phyloP scores from a whole-genome alignment of 73 alveolate genomes.

The Durusdinium trenchii region DNA sequence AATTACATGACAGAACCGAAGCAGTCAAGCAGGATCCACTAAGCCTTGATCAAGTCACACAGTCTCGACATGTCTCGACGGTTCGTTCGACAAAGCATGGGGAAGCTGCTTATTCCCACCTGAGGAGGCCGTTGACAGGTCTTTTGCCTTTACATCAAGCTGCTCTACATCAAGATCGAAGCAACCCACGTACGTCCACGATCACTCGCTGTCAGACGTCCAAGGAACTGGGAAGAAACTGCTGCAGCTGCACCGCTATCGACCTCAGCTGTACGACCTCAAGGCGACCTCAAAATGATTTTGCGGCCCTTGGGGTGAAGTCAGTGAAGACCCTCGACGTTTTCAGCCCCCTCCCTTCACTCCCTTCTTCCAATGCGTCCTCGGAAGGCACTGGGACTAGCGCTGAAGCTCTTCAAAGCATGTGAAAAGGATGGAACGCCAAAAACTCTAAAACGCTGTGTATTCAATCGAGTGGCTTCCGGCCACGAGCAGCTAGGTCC shows the following conservation, averaged over 20 bases:
- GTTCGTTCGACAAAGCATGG: no score
- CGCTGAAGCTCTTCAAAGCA: not conserved
- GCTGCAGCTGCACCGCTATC: conserved; percentile 39
- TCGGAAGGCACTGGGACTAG: not conserved
- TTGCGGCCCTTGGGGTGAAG: not conserved
- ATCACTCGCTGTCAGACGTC: not conserved
- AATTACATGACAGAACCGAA: no score
- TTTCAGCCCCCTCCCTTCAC: not conserved
- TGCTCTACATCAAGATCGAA: no score
- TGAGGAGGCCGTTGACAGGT: no score
- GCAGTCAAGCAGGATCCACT: no score
- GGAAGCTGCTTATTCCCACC: no score
- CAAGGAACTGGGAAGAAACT: conserved; percentile 51
- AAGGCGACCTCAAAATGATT: not conserved
- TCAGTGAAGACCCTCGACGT: not conserved
- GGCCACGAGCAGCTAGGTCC: conserved; percentile 68
- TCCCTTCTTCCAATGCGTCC: not conserved
- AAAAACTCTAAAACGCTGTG: no score
- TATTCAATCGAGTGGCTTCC: not conserved
- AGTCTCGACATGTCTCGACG: no score
- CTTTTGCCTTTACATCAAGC: no score
- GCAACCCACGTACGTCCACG: no score
- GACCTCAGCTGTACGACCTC: not conserved
- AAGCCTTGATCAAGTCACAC: no score
- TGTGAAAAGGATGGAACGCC: not conserved